Evolutionary conservation across 495 filamentous ascomycete genomes (phyloP), one percentile per base, ranked within the genome.

Genomic region (Aspergillus incahuasiensis): DNA sequence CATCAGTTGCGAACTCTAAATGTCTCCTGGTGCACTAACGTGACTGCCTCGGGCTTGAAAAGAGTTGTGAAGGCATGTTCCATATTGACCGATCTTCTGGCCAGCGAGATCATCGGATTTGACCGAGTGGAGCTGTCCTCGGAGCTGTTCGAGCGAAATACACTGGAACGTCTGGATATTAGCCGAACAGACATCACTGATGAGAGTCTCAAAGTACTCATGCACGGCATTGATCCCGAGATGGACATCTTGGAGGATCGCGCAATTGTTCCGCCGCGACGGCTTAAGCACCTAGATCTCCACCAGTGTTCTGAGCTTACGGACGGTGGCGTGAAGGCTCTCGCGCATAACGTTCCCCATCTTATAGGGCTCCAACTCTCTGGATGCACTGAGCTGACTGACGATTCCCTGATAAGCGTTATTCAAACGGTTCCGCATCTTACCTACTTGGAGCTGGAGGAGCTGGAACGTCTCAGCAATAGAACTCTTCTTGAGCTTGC

Each of bases 361-460:
- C 72, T 98, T 21, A 82, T 94, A 73, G 89, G 88, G 11, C 78
- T 98, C 5, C 88, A 91, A 60, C 75, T 97, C 19, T 86, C 83
- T 1, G 84, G 88, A 28, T 89, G 91, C 57, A 74, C 70, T 5
- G 73, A 76, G 21, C 67, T 97, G 21, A 89, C 84, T 1, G 91
- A 98, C 66, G 80, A 78, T 4, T 83, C 86, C 0, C 75, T 98
- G 18, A 79, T 78, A 7, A 80, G 83, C 1, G 78, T 98, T 19
- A 71, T 98, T 7, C 84, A 84, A 3, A 89, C 88, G 0, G 79
- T 84, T 0, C 88, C 90, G 1, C 73, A 77, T 4, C 80, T 98
- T 18, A 90, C 89, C 0, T 92, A 95, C 63, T 74, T 98, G 44
- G 94, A 98, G 55, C 68, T 97, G 0, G 94, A 98, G 69, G 92